Evolutionary conservation across 2,329 filamentous ascomycete genomes (phyloP).

Genomic region (Didymella keratinophila): DNA sequence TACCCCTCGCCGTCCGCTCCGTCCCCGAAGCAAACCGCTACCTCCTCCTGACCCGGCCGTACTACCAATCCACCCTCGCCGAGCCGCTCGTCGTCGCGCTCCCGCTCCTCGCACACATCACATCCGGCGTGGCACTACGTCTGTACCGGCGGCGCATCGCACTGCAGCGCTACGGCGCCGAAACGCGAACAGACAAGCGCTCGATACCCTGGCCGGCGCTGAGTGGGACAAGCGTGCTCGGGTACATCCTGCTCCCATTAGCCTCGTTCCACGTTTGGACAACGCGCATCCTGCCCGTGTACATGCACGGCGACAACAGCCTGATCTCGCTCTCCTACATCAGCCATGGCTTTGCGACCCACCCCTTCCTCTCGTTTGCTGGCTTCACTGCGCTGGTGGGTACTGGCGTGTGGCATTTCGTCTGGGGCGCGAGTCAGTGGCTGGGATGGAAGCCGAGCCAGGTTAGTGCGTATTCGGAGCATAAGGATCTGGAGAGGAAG

Average conservation of each 20-base stretch:
- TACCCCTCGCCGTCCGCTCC: constrained; percentile 46
- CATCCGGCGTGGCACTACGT: constrained; percentile 78
- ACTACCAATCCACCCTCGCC: constrained; percentile 81
- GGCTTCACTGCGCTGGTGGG: constrained; percentile 74
- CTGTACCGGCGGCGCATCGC: constrained; percentile 76
- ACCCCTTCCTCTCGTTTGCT: constrained; percentile 69
- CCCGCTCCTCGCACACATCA: constrained; percentile 77
- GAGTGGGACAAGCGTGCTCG: constrained; percentile 73
- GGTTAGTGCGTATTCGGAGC: constrained; percentile 58
- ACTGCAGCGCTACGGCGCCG: constrained; percentile 76
- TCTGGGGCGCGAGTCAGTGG: constrained; percentile 88
- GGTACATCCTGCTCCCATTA: constrained; percentile 73
- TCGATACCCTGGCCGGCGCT: constrained; percentile 71
- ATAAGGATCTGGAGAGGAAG: constrained; percentile 63
- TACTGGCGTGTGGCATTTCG: constrained; percentile 76
- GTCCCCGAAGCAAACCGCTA: constrained; percentile 80
- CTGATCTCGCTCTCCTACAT: constrained; percentile 85
- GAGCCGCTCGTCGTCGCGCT: constrained; percentile 82
- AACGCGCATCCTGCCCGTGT: constrained; percentile 77
- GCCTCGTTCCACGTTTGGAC: constrained; percentile 75
- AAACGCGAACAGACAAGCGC: constrained; percentile 62
- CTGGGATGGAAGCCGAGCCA: constrained; percentile 68
- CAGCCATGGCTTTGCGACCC: constrained; percentile 80
- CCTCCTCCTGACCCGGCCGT: constrained; percentile 87
- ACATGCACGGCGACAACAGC: constrained; percentile 83